Conservation (phyloP, 345 rosid species). For the Adansonia digitata region DNA sequence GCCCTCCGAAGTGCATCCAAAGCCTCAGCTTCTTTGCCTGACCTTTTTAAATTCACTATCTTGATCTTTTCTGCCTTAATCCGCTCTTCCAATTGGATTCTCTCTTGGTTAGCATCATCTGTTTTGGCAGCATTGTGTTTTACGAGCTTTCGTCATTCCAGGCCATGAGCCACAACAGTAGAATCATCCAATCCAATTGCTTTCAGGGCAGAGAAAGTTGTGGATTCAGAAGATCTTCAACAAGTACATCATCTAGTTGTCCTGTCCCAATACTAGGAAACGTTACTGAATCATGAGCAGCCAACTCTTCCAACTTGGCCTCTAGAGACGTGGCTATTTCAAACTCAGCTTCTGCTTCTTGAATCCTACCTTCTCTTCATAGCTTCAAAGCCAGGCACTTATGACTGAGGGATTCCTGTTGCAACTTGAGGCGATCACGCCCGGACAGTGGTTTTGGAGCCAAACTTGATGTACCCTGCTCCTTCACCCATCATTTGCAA, state of each 20-base stretch:
- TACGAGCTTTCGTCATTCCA: conserved; percentile 27
- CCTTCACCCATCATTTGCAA: conserved; percentile 26
- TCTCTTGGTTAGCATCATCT: conserved; percentile 45
- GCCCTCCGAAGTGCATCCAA: conserved; percentile 80
- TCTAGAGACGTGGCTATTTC: conserved; percentile 89
- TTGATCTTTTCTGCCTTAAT: conserved; percentile 75
- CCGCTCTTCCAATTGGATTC: conserved; percentile 58
- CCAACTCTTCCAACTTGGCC: conserved; percentile 64
- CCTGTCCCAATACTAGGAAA: conserved; percentile 20
- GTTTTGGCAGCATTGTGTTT: conserved; percentile 23
- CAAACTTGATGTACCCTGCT: conserved; percentile 31
- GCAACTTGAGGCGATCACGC: conserved; percentile 83
- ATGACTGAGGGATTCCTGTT: conserved; percentile 79
- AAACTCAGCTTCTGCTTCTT: conserved; percentile 90
- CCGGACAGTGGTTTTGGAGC: conserved; percentile 58
- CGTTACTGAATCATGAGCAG: conserved; percentile 38
- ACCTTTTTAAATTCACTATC: conserved; percentile 65
- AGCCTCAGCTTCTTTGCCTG: conserved; percentile 92
- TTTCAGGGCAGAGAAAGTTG: conserved; percentile 76
- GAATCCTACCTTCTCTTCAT: conserved; percentile 67
- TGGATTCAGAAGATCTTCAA: conserved; percentile 93
- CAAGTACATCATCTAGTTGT: conserved; percentile 38
- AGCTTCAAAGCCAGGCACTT: conserved; percentile 86
- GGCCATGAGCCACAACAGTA: conserved; percentile 17
- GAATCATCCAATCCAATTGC: conserved; percentile 63